phyloP scores from a whole-genome alignment of 306 rosid genomes.

The Casuarina glauca region DNA sequence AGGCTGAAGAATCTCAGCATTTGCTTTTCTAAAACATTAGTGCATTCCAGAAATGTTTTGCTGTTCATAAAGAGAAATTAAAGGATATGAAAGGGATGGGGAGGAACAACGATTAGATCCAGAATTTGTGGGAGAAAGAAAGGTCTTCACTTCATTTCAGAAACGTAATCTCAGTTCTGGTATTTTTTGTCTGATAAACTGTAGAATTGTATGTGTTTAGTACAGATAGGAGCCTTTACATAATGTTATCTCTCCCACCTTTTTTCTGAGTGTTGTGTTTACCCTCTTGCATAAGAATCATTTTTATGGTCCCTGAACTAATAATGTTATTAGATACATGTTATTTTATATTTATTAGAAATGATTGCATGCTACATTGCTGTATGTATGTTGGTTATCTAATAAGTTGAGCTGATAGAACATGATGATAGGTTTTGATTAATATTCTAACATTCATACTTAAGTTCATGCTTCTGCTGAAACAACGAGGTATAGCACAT shows the following conservation, averaged over 20 bases:
- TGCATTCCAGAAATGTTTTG: neutral
- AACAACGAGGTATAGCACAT: too few species aligned
- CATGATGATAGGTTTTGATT: too few species aligned
- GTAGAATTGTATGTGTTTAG: neutral
- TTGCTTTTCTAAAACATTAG: neutral
- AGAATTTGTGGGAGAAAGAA: neutral
- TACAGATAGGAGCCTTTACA: neutral
- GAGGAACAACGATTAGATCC: too few species aligned
- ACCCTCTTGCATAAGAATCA: neutral
- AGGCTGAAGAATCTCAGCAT: neutral
- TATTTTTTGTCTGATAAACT: neutral
- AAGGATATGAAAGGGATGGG: neutral
- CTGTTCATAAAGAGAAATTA: neutral
- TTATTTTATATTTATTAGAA: neutral
- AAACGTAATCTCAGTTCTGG: neutral
- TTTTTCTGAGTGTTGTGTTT: neutral
- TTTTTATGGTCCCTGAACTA: neutral
- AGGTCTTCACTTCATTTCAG: neutral
- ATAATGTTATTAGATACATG: neutral
- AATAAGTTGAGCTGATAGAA: too few species aligned
- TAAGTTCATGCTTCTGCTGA: too few species aligned
- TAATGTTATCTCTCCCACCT: neutral
- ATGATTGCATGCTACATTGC: neutral
- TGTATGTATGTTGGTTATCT: neutral
- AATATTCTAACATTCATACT: too few species aligned